A percentile compares a stretch with the other conserved stretches of the same genome.
phyloP scores from a whole-genome alignment of 371 early-diverging fungal species.

The Mortierella sp. region DNA sequence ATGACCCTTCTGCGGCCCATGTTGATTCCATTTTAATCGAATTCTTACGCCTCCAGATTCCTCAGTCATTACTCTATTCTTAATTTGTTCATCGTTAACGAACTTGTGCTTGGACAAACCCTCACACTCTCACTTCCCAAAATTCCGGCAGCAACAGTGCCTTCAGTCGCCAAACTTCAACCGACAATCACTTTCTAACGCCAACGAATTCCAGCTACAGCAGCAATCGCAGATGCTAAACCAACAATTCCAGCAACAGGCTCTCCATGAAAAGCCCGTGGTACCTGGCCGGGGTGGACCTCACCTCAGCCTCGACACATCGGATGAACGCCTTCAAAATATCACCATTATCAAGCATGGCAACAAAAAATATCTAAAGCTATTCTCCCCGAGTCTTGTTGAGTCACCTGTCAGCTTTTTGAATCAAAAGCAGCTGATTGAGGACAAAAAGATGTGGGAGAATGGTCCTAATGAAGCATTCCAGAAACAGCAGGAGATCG shows the following conservation, averaged over 20 bases:
- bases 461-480: conserved; percentile 51
- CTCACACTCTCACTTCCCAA: conserved; percentile 10
- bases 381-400: conserved; percentile 47
- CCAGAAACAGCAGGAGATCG: conserved; percentile 44
- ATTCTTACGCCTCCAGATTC: too few relatives aligned
- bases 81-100: too few relatives aligned
- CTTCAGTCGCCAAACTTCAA: conserved; percentile 30
- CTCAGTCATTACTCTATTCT: too few relatives aligned
- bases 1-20: too few relatives aligned
- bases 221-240: conserved; percentile 13
- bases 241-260: conserved; percentile 9
- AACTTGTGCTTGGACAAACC: too few relatives aligned
- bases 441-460: conserved; percentile 50
- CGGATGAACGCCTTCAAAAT: conserved; percentile 39
- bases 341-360: conserved; percentile 30
- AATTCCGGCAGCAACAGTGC: conserved; percentile 22
- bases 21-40: too few relatives aligned
- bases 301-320: conserved; percentile 43
- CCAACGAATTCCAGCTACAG: conserved; percentile 9
- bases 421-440: conserved; percentile 31
- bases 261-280: conserved; percentile 3
- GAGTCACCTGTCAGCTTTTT: conserved; percentile 46
- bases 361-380: conserved; percentile 42
- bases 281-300: conserved; percentile 6
- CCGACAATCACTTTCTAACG: conserved; percentile 25